Evolutionary conservation across 1,284 basidiomycete genomes (phyloP).

Genomic region (Cystobasidiaceae sp.): DNA sequence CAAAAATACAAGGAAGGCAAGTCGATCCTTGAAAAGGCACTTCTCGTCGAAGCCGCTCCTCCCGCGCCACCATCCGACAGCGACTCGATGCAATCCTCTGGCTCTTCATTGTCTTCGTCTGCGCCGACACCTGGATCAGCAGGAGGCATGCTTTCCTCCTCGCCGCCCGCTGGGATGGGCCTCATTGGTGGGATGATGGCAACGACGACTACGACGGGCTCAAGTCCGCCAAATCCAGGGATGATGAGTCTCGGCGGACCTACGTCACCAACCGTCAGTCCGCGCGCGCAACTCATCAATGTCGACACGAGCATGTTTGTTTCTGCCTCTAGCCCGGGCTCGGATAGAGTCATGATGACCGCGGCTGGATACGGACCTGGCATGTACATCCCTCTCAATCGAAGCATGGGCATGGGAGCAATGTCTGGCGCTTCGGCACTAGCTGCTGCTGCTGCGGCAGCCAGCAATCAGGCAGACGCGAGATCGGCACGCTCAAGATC

Average conservation of each 20-base stretch:
- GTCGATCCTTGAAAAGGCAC: conserved; percentile 89
- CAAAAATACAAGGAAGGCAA: conserved; percentile 99
- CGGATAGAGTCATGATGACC: not conserved
- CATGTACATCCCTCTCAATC: too few species aligned
- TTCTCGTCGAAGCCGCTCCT: conserved; percentile 53
- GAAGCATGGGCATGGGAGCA: too few species aligned
- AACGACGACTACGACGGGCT: too few species aligned
- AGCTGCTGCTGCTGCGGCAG: too few species aligned
- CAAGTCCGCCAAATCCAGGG: too few species aligned
- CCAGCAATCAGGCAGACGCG: too few species aligned
- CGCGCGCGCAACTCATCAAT: conserved; percentile 6
- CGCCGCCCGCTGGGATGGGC: not conserved
- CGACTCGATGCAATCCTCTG: too few species aligned
- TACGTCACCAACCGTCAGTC: conserved; percentile 3
- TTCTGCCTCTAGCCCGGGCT: not conserved
- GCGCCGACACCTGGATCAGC: too few species aligned
- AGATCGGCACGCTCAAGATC: not conserved
- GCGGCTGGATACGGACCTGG: not conserved
- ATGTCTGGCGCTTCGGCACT: too few species aligned
- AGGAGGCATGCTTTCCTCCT: too few species aligned
- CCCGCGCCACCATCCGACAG: not conserved
- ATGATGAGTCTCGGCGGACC: not conserved
- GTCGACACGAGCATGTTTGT: conserved; percentile 9
- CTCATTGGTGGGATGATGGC: conserved; percentile 1
- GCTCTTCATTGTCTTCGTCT: too few species aligned